phyloP scores from a whole-genome alignment of 2,329 filamentous ascomycete species.

The Fusarium nanum region DNA sequence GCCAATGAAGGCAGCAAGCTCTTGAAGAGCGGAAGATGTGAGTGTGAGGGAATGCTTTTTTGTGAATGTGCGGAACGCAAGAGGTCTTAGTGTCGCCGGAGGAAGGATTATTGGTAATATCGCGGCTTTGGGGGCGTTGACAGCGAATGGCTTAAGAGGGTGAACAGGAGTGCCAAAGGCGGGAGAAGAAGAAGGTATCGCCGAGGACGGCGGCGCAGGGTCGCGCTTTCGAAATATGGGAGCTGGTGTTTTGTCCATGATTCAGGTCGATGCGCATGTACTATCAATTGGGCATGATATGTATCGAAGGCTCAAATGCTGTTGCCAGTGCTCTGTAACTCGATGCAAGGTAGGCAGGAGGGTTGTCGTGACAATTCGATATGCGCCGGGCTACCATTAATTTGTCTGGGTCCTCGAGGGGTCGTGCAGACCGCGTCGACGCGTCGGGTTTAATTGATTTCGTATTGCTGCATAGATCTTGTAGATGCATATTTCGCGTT shows the following conservation, averaged over 20 bases:
- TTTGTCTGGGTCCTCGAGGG: conserved; percentile 11
- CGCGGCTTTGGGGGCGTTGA: conserved; percentile 66
- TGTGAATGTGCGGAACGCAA: conserved; percentile 95
- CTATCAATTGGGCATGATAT: conserved; percentile 36
- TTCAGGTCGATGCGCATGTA: not conserved
- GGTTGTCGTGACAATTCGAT: conserved; percentile 18
- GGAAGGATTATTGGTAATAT: conserved; percentile 92
- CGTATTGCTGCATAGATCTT: conserved; percentile 45
- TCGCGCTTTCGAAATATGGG: conserved; percentile 53
- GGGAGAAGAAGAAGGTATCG: conserved; percentile 87
- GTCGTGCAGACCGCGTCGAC: conserved; percentile 50
- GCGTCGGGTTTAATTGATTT: conserved; percentile 57
- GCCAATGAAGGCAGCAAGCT: conserved; percentile 89
- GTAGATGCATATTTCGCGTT: conserved; percentile 37
- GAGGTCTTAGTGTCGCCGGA: conserved; percentile 83
- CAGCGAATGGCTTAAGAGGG: conserved; percentile 74
- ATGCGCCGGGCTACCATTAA: conserved; percentile 20
- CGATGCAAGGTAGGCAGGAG: not conserved
- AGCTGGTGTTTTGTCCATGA: conserved; percentile 56
- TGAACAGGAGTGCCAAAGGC: conserved; percentile 89
- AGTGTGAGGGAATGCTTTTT: conserved; percentile 97
- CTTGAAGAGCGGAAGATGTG: conserved; percentile 85
- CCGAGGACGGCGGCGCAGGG: conserved; percentile 60
- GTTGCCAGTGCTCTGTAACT: not conserved
- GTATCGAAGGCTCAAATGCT: not conserved